These are phyloP conservation scores for Lecanicillium sp. DNA, from an alignment of 2,329 filamentous ascomycete genomes.

Conservation along the genomic window DNA sequence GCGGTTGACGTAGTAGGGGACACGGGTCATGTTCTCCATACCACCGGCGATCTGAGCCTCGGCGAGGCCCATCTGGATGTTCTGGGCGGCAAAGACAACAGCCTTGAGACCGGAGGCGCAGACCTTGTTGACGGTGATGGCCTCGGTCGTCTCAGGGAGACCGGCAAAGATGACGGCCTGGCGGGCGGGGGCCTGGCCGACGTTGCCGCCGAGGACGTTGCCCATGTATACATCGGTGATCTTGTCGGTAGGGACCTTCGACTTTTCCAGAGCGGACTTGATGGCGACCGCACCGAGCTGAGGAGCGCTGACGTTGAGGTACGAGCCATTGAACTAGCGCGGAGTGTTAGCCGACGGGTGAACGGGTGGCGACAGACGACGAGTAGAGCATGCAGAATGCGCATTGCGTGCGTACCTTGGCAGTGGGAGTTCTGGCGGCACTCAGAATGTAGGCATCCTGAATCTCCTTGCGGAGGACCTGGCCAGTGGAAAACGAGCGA, in stretches of 20 bases:
- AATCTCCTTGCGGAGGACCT: conserved; percentile 56
- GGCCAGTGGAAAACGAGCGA: conserved; percentile 42
- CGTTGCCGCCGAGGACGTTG: conserved; percentile 77
- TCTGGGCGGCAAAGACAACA: conserved; percentile 82
- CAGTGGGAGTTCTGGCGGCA: conserved; percentile 82
- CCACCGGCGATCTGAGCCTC: conserved; percentile 89
- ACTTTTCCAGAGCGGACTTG: conserved; percentile 83
- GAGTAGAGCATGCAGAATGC: neutral
- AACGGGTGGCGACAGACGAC: neutral
- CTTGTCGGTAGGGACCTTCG: conserved; percentile 70
- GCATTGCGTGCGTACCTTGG: conserved; percentile 54
- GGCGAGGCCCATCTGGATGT: conserved; percentile 85
- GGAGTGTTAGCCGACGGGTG: conserved; percentile 10
- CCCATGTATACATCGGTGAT: conserved; percentile 97
- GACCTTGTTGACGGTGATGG: conserved; percentile 95
- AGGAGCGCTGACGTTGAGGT: conserved; percentile 76
- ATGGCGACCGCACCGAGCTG: conserved; percentile 86
- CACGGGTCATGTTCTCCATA: conserved; percentile 96
- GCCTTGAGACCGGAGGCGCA: conserved; percentile 94
- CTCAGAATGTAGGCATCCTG: conserved; percentile 92
- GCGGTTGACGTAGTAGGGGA: conserved; percentile 84
- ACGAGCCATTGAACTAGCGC: conserved; percentile 98
- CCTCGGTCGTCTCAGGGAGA: conserved; percentile 73
- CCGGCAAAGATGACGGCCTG: conserved; percentile 89
- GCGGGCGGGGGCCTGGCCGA: conserved; percentile 86